Base-by-base conservation (phyloP, 1,139 yeast genomes). In the Casaregolazyma suthepensis region DNA sequence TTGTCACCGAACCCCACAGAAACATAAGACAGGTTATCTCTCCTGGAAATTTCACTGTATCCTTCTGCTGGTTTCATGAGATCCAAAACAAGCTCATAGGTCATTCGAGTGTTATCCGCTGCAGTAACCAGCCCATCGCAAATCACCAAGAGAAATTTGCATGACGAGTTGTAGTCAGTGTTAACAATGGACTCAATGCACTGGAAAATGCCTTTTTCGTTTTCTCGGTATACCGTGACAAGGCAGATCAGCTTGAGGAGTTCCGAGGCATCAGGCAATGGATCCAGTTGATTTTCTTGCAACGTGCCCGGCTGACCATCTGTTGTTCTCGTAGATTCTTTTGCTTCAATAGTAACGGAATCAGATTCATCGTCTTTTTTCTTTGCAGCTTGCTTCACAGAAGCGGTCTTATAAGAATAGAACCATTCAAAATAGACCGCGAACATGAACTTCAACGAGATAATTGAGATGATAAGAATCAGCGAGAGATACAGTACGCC, bases 391-490 rank as follows among this genome's bases (percentile, higher is more conserved):
- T 35, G 40, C 40, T 15, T 35, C 40, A 35, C 15, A 9, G 40
- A 9, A n/a, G 17, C 22, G n/a, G 20, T 42, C 35, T 58, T 51
- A 62, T 63, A 59, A 2, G 68, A 59, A 46, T 64, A 70, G 54
- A 79, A 72, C 96, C 96, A 87, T 63, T 84, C 81, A 71, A 83
- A 89, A 67, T 87, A 88, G 64, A 91, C 82, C 0, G 96, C 96
- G 75, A 87, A 78, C n/a, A 83, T 57, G 63, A 89, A 88, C 68
- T 87, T 88, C 43, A 75, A 74, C 31, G 83, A 61, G 31, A 87
- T 88, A 53, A 88, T 82, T 0, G 90, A 75, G 51, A 88, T 74
- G 59, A 89, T 87, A 64, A 89, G 85, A n/a, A 83, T 79, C 65
- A 88, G 76, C 0, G 95, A 83, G 10, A 82, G 75, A 59, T 79